Evolutionary conservation across 2,329 filamentous ascomycete species (phyloP), one percentile per base, ranked within the genome.

Genomic region (Sporothrix globosa): DNA sequence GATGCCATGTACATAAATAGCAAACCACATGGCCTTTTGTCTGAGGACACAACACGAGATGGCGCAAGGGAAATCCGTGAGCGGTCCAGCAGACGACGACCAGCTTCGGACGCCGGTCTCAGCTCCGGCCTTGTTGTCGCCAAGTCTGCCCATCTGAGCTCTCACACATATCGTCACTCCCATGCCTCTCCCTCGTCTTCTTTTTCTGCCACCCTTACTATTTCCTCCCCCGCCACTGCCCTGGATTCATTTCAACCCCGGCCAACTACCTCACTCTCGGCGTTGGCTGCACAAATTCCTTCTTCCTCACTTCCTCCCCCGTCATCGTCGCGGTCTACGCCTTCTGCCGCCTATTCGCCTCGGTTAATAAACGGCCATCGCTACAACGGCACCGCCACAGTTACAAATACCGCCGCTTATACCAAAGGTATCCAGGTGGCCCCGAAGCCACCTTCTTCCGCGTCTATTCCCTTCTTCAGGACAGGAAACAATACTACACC

Each of bases 401-500:
- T 17, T 39, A 10, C 41, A 48, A 21, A 19, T 17, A 41, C 52
- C 34, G 41, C 41, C 46, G 34, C 24, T 7, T 61, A 48, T 21
- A 34, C 27, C 52, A 69, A 52, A 27, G 48, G 50, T 52, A 54
- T 17, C 34, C n/a, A 21, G 14, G 53, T 9, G 14, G 6, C n/a
- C 17, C 24, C 56, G 19, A 41, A n/a, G 2, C 50, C 61, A 17
- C 58, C 44, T 11, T 14, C 81, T 83, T 74, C 82, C 65, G 83
- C 86, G 72, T 82, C 82, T 53, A 82, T 82, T 14, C 79, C 84
- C 61, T 84, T 83, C 73, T 83, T 83, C 73, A 81, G 83, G 71
- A 80, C 82, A 19, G 65, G 67, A 41, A 77, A 70, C 67, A 83
- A 84, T 70, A 79, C 81, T 14, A 85, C 85, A 19, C 69, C 70